Base-by-base conservation (phyloP, 2,329 filamentous ascomycete genomes). In the Rhytidhysteron rufulum region DNA sequence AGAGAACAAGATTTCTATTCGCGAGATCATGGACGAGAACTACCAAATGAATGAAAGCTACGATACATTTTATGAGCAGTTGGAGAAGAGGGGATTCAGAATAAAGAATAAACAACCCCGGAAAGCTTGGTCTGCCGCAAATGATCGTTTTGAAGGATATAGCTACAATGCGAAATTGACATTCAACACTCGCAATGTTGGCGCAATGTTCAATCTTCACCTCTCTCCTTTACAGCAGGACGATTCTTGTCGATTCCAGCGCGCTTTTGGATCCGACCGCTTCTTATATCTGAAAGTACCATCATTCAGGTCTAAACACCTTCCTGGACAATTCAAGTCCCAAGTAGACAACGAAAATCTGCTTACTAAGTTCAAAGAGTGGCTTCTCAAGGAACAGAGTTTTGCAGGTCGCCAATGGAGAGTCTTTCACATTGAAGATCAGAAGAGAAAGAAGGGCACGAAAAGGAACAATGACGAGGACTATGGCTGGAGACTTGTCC, bases 351-450 rank as follows among this genome's bases (percentile, higher is more conserved):
- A 41, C 30, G 19, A 49, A 35, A 42, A 55, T 11, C 50, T 64
- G 21, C 19, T 43, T 17, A 19, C 45, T 5, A 41, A 52, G 6
- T 69, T 58, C 43, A 39, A 44, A 9, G 49, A 63, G 17, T 70
- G 69, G 69, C 50, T 66, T 2, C 5, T 22, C 1, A 45, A 35
- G 1, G 57, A 65, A 5, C 67, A 72, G 22, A 22, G 41, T 0
- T 67, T 74, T 25, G 47, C 73, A 1, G 67, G 66, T 1, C 57
- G 68, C 3, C 61, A 38, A 18, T 74, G 71, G 71, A 49, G 55
- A 9, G 59, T 56, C 0, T 66, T 71, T 17, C 57, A 67, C 17
- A 15, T 69, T 0, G 63, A 70, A 30, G 47, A 53, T 0, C 50
- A 61, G n/a, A 69, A 67, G 19, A 54, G 43, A 3, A 51, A 51